Conservation (phyloP, 352 stramenopile genomes). For the Pythium folliculosum region DNA sequence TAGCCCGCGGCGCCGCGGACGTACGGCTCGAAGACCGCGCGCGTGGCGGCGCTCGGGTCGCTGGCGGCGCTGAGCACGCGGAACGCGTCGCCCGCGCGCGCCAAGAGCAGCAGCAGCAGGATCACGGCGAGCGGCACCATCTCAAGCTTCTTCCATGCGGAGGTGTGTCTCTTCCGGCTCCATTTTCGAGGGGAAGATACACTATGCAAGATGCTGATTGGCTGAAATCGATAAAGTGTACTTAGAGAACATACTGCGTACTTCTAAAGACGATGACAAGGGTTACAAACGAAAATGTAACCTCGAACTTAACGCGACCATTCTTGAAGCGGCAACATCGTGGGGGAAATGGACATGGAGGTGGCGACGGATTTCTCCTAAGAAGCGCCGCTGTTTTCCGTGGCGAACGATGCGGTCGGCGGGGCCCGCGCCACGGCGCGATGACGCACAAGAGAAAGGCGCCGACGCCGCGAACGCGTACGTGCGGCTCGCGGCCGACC, state of each 20-base stretch:
- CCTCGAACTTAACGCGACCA: too few species aligned
- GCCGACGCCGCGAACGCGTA: conserved; percentile 35
- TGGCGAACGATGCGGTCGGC: conserved; percentile 22
- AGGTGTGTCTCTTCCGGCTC: conserved; percentile 7
- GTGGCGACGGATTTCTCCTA: too few species aligned
- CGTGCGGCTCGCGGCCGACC: conserved; percentile 46
- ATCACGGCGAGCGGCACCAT: background rate
- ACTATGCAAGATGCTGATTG: conserved; percentile 7
- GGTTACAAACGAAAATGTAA: too few species aligned
- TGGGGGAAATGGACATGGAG: conserved; percentile 1
- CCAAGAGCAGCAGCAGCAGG: conserved; percentile 1
- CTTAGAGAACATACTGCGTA: too few species aligned
- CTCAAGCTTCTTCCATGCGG: background rate
- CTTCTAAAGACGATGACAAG: too few species aligned
- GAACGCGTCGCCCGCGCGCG: conserved; percentile 22
- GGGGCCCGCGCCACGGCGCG: background rate
- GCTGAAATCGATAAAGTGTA: background rate
- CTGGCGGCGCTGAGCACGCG: conserved; percentile 39
- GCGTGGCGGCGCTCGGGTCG: conserved; percentile 34
- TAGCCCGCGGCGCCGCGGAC: conserved; percentile 76
- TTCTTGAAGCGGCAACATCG: conserved; percentile 5
- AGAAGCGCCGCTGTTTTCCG: background rate
- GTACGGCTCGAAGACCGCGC: conserved; percentile 83
- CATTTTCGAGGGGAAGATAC: too few species aligned
- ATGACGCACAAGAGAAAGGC: background rate